Evolutionary conservation across 2,329 filamentous ascomycete species (phyloP).

Genomic region (Fusarium devonianum): DNA sequence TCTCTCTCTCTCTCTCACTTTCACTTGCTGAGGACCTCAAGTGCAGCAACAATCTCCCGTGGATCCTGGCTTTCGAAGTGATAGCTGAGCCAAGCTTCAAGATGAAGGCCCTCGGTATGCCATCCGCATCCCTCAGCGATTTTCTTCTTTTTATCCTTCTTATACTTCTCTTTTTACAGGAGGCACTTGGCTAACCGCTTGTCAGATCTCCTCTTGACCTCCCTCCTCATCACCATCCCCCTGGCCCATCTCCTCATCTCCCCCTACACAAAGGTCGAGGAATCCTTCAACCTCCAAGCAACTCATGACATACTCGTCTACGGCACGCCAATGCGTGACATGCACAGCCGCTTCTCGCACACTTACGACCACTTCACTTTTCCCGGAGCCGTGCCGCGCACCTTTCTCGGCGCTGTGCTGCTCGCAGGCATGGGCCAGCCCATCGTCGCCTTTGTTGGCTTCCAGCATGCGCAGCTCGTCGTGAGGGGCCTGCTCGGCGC

Average conservation of each 20-base stretch:
- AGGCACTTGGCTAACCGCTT: neutral
- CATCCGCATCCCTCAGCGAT: no score
- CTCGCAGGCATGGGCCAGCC: slow-evolving; percentile 78
- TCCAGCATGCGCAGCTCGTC: slow-evolving; percentile 64
- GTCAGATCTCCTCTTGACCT: slow-evolving; percentile 38
- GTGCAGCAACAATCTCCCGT: no score
- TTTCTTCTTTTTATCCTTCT: neutral
- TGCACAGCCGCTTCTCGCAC: slow-evolving; percentile 60
- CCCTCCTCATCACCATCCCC: slow-evolving; percentile 63
- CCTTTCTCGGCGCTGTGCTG: slow-evolving; percentile 82
- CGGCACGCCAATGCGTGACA: slow-evolving; percentile 71
- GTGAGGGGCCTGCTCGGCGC: slow-evolving; percentile 81
- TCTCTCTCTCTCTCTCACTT: no score
- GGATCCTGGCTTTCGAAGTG: slow-evolving; percentile 1
- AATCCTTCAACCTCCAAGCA: slow-evolving; percentile 97
- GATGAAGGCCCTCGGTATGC: slow-evolving; percentile 35
- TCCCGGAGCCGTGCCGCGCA: slow-evolving; percentile 88
- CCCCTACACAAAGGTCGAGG: slow-evolving; percentile 97
- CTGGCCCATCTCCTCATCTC: slow-evolving; percentile 73
- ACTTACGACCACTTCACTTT: slow-evolving; percentile 91
- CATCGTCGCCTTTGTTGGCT: slow-evolving; percentile 63
- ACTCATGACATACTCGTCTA: slow-evolving; percentile 87
- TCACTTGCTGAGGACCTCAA: no score
- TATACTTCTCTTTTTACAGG: neutral
- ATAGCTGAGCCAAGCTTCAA: slow-evolving; percentile 16